Percentiles rank a stretch among this genome's conserved stretches.
Evolutionary conservation across 139 green algal genomes (phyloP).

Genomic region (Trebouxia sp.): DNA sequence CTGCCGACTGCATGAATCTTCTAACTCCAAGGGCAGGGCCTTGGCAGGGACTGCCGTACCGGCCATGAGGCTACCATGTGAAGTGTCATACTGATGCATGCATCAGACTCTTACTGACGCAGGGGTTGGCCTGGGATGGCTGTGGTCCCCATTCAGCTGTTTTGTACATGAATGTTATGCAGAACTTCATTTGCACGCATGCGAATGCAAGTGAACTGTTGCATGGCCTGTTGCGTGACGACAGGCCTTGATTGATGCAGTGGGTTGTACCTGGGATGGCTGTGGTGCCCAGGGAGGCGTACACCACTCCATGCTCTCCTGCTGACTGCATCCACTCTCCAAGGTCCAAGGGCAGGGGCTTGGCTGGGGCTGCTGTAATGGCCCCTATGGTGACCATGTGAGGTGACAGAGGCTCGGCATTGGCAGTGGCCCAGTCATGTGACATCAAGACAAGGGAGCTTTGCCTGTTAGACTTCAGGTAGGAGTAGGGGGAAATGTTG

Average conservation of each 20-base stretch:
- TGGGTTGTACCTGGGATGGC: slow-evolving; percentile 12
- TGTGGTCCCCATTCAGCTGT: too few species aligned
- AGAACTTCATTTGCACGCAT: too few species aligned
- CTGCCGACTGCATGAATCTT: background rate
- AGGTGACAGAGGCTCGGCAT: slow-evolving; percentile 7
- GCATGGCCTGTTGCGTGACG: too few species aligned
- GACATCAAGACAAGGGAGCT: background rate
- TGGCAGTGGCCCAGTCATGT: background rate
- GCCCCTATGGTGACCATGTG: background rate
- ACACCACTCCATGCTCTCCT: slow-evolving; percentile 23
- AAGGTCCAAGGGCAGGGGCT: background rate
- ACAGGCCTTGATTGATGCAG: too few species aligned
- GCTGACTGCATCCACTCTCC: slow-evolving; percentile 8
- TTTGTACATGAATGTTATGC: too few species aligned
- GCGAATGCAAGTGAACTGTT: too few species aligned
- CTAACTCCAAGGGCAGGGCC: background rate
- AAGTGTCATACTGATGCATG: too few species aligned
- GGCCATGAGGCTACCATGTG: too few species aligned
- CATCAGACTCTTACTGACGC: too few species aligned
- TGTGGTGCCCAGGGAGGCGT: slow-evolving; percentile 28
- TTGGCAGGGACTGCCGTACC: background rate
- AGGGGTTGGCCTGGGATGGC: too few species aligned
- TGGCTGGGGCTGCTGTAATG: slow-evolving; percentile 20
- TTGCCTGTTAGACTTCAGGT: background rate
- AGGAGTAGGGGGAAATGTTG: background rate